Evolutionary conservation across 257 asterid species (phyloP).

Genomic region (Capsicum chinense): DNA sequence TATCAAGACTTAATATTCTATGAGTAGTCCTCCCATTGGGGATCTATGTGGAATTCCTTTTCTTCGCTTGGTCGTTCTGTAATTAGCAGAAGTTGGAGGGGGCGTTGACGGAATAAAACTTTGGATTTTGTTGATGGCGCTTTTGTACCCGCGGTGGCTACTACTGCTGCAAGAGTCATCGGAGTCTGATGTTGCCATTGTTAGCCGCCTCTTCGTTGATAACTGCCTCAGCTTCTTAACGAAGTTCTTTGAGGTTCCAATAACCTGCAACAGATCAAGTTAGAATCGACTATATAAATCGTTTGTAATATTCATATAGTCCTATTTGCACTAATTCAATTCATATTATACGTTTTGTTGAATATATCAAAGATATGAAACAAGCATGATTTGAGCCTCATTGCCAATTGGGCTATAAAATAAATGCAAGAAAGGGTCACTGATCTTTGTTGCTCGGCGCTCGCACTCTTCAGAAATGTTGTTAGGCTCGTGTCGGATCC

Average conservation of each 20-base stretch:
- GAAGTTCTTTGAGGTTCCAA: conserved; percentile 51
- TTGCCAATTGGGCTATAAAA: background rate
- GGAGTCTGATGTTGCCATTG: conserved; percentile 37
- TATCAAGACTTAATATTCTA: conserved; percentile 33
- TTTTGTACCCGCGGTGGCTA: conserved; percentile 23
- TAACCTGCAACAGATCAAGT: conserved; percentile 40
- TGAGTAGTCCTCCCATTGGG: conserved; percentile 44
- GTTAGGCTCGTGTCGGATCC: accelerated
- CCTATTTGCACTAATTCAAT: background rate
- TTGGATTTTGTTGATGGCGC: conserved; percentile 26
- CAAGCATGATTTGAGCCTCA: background rate
- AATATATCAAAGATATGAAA: background rate
- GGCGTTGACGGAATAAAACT: conserved; percentile 46
- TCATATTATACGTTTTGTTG: background rate
- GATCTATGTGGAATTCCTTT: conserved; percentile 48
- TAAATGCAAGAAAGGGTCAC: background rate
- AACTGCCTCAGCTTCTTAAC: conserved; percentile 32
- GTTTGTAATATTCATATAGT: background rate
- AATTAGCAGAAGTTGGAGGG: conserved; percentile 41
- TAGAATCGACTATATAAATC: background rate
- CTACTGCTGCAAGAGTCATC: conserved; percentile 30
- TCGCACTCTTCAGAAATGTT: background rate
- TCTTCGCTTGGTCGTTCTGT: conserved; percentile 41
- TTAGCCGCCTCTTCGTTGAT: background rate
- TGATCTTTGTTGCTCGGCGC: background rate